Conservation (phyloP, 352 stramenopile species). For the Saprolegnia diclina region DNA sequence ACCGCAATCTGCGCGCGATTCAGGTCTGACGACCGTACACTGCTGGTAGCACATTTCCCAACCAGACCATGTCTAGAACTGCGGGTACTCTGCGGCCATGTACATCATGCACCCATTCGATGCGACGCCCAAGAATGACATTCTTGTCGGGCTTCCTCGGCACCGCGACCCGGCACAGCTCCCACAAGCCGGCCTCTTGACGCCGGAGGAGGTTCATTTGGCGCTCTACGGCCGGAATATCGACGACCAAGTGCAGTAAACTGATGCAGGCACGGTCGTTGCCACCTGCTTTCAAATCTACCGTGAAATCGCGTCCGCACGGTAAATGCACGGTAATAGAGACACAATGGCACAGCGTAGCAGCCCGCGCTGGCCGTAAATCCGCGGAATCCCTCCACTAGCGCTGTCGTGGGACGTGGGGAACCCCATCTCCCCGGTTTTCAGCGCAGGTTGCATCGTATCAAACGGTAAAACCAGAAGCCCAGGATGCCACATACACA, state of each 20-base stretch:
- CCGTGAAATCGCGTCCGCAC: background rate
- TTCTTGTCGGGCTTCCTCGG: slow-evolving; percentile 59
- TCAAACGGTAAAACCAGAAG: too few relatives aligned
- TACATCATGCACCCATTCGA: slow-evolving; percentile 72
- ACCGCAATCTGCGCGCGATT: slow-evolving; percentile 55
- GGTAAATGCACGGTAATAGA: slow-evolving; percentile 7
- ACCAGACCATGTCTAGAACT: background rate
- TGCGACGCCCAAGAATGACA: slow-evolving; percentile 77
- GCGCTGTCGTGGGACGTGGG: too few relatives aligned
- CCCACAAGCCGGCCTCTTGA: background rate
- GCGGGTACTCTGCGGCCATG: slow-evolving; percentile 56
- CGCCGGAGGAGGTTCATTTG: background rate
- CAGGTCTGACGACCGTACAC: slow-evolving; percentile 31
- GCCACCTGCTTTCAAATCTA: background rate
- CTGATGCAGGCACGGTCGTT: too few relatives aligned
- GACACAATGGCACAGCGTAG: too few relatives aligned
- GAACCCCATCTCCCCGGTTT: too few relatives aligned
- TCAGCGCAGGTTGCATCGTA: too few relatives aligned
- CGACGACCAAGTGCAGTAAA: background rate
- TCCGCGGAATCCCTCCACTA: background rate
- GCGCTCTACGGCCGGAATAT: slow-evolving; percentile 13
- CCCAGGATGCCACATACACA: too few relatives aligned
- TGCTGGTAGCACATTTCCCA: too few relatives aligned
- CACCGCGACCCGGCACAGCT: background rate
- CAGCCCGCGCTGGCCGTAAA: background rate